Evolutionary conservation across 441 rosid species (phyloP).

Genomic region (Sinapis alba): DNA sequence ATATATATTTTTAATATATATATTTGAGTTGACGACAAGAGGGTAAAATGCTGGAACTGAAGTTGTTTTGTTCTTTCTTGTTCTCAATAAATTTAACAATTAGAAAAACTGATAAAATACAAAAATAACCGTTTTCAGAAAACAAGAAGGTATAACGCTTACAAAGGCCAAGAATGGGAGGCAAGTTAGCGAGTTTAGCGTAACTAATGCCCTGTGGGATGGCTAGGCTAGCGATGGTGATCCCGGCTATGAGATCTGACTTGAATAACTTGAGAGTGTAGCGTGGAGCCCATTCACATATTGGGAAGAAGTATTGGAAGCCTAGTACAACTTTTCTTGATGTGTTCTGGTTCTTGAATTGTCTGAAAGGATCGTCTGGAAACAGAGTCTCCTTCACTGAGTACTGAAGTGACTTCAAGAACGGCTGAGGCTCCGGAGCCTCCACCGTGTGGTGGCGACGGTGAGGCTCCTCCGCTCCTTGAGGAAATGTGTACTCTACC

Average conservation of each 20-base stretch:
- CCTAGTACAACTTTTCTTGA: slow-evolving; percentile 51
- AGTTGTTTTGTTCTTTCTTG: too few species aligned
- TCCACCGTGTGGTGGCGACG: slow-evolving; percentile 53
- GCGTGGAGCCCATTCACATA: slow-evolving; percentile 83
- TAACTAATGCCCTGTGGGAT: slow-evolving; percentile 97
- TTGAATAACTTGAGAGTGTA: slow-evolving; percentile 69
- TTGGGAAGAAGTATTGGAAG: slow-evolving; percentile 69
- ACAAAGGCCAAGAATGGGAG: slow-evolving; percentile 95
- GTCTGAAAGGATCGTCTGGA: slow-evolving; percentile 89
- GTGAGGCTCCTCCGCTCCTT: slow-evolving; percentile 34
- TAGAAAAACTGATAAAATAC: too few species aligned
- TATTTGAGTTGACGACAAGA: neutral
- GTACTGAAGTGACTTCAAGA: slow-evolving; percentile 65
- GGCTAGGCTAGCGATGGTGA: slow-evolving; percentile 93
- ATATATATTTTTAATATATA: too few species aligned
- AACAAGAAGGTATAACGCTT: too few species aligned
- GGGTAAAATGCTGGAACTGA: neutral
- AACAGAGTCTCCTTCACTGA: slow-evolving; percentile 85
- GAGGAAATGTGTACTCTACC: slow-evolving; percentile 47
- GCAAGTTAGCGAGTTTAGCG: slow-evolving; percentile 92
- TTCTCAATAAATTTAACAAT: too few species aligned
- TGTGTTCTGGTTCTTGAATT: slow-evolving; percentile 74
- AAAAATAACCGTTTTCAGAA: too few species aligned
- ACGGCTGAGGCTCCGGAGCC: slow-evolving; percentile 78
- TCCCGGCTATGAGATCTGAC: slow-evolving; percentile 78